Evolutionary conservation across 192 early-diverging fungal species (phyloP), one percentile per base, ranked within the genome.

Genomic region (Coemansia guatemalensis): DNA sequence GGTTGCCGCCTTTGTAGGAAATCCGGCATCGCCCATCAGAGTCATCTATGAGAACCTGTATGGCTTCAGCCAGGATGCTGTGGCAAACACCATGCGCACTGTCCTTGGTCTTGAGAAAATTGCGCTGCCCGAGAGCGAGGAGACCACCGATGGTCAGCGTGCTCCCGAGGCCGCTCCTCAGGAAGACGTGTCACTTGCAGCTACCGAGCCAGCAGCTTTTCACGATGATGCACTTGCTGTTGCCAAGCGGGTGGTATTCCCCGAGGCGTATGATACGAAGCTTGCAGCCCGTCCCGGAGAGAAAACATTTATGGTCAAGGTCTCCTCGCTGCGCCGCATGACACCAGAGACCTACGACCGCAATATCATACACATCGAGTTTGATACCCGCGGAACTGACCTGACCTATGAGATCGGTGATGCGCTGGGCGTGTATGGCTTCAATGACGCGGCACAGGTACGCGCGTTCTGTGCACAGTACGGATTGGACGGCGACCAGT

Each of bases 361-460:
- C 64, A 95, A 96, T 69, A 91, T 98, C 14, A 94, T 98, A 88
- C 95, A 98, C 75, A 85, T 98, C 35, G 95, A 98, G 74, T 92
- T 98, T 67, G 95, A 96, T 67, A 92, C 88, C 23, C 83, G 82
- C 41, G 81, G 77, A 52, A 90, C 90, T 5, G 88, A 84, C 39
- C 78, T 98, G 60, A 90, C 87, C 56, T 98, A 98, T 71, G 90
- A 94, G 50, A 85, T 98, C 25, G 94, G 95, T 47, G 94, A 96
- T 67, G 95, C 95, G 30, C 84, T 98, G 21, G 95, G 94, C 67
- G 93, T 98, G 2, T 89, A 92, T 67, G 94, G 92, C 30, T 88
- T 89, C 75, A 98, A 98, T 82, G 88, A 96, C 74, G 58, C 70
- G 3, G 62, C 68, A 11, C 85, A 89, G 35, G 95, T 96, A 5